Percentiles rank a stretch among this genome's conserved stretches.
Conservation (phyloP, 2,329 filamentous ascomycete genomes). For the Hypoxylon sp. region DNA sequence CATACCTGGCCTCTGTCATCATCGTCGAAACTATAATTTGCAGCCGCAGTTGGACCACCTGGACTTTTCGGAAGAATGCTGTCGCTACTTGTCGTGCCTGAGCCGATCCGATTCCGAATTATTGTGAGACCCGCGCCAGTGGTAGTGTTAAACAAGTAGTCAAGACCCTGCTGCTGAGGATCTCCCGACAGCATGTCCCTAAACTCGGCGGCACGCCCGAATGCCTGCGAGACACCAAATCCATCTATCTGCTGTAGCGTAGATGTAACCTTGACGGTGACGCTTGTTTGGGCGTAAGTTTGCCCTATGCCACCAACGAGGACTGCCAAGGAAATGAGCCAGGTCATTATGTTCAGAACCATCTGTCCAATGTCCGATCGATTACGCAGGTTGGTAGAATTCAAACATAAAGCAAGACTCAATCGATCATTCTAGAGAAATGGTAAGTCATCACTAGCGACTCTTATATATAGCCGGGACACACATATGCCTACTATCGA, state of each 20-base stretch:
- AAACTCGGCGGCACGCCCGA: slow-evolving; percentile 61
- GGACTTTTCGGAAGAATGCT: slow-evolving; percentile 63
- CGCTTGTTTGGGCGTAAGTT: slow-evolving; percentile 45
- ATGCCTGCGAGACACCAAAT: slow-evolving; percentile 66
- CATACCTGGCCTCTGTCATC: slow-evolving; percentile 67
- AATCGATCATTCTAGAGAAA: background rate
- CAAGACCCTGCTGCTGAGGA: slow-evolving; percentile 58
- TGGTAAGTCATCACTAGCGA: background rate
- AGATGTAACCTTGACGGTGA: slow-evolving; percentile 52
- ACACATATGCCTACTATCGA: background rate
- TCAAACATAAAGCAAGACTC: background rate
- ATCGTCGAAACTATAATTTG: slow-evolving; percentile 63
- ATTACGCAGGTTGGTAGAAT: background rate
- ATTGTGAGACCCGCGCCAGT: slow-evolving; percentile 66
- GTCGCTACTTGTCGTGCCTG: slow-evolving; percentile 51
- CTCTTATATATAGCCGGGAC: slow-evolving; percentile 33
- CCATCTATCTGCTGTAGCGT: slow-evolving; percentile 61
- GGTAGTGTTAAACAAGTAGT: slow-evolving; percentile 62
- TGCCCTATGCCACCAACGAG: slow-evolving; percentile 29
- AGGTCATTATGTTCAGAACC: slow-evolving; percentile 19
- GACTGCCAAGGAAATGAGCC: slow-evolving; percentile 28
- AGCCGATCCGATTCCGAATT: slow-evolving; percentile 65
- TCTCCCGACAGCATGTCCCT: slow-evolving; percentile 54
- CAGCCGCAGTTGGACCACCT: slow-evolving; percentile 58
- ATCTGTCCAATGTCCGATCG: background rate